phyloP scores from a whole-genome alignment of 2,329 filamentous ascomycete genomes.

The Aureobasidium sp. region DNA sequence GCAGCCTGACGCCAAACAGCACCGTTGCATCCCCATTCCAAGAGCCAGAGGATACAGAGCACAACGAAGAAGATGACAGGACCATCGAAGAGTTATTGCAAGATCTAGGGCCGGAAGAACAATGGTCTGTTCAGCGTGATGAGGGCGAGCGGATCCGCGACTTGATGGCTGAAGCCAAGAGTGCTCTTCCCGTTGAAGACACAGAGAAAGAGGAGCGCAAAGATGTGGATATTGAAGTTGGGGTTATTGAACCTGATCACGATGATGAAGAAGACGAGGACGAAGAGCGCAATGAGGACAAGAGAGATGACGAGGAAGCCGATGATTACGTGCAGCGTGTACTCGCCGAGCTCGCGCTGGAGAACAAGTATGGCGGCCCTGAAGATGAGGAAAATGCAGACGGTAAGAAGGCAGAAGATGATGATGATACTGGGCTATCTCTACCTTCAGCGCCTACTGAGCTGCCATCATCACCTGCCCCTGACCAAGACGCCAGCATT shows the following conservation, averaged over 20 bases:
- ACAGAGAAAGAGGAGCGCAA: constrained; percentile 22
- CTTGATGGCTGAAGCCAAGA: constrained; percentile 35
- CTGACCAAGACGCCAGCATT: constrained; percentile 23
- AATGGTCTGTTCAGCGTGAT: constrained; percentile 33
- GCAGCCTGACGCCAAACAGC: constrained; percentile 18
- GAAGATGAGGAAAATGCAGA: constrained; percentile 4
- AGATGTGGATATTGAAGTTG: constrained; percentile 15
- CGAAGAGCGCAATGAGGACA: constrained; percentile 20
- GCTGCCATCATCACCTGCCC: constrained; percentile 20
- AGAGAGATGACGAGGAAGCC: constrained; percentile 32
- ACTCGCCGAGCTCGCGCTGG: constrained; percentile 39
- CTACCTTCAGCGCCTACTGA: constrained; percentile 28
- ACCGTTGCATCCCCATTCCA: constrained; percentile 12
- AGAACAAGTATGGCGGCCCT: constrained; percentile 30
- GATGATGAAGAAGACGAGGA: background rate
- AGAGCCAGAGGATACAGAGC: constrained; percentile 24
- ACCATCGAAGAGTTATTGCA: constrained; percentile 39
- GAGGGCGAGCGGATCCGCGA: constrained; percentile 35
- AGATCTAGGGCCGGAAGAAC: constrained; percentile 32
- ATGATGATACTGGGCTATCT: constrained; percentile 14
- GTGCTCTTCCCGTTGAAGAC: constrained; percentile 28
- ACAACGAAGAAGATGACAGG: constrained; percentile 34
- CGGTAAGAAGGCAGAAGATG: background rate
- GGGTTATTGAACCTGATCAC: background rate
- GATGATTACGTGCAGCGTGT: constrained; percentile 40